Evolutionary conservation across 2,329 filamentous ascomycete species (phyloP), one percentile per base, ranked within the genome.

Genomic region (Stachybotrys chlorohalonatus): DNA sequence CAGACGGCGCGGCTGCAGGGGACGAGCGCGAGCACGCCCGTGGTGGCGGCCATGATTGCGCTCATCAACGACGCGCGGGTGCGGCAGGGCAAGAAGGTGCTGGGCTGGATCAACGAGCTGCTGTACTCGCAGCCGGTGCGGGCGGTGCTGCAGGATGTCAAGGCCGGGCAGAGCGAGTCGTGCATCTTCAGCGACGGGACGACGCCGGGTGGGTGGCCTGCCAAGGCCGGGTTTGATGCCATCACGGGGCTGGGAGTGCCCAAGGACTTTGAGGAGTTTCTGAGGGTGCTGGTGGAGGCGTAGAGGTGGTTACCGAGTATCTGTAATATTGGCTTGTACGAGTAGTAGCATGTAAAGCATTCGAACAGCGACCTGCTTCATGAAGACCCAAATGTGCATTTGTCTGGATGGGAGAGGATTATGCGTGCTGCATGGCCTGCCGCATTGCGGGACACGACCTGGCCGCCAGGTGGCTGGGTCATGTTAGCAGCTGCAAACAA

Each of bases 1-100:
- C 52, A 54, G 13, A 55, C 63, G 6, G 46, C 53, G 0, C 56
- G 58, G 2, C 64, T 75, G 2, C 60, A 68, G 50, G 77, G 77
- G 11, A 80, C 77, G 11, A 78, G 75, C 53, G 80, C 79, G 1
- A 77, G 77, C 45, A 74, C 80, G 5, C 81, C 81, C 0, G 73
- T 82, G 0, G 66, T 84, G 17, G 80, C 79, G 5, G 69, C 77
- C 30, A 74, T 84, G 64, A 67, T 84, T 51, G 75, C 78, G 4
- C 66, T 81, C 5, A 71, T 82, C 54, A 82, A 83, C 56, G 80
- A 82, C 54, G 75, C 72, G 53, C 67, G 79, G n/a, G 63, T 81
- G 50, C 67, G 74, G 2, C 66, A 64, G 2, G 77, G 77, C 5
- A 80, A 78, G 70, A 62, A 66, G 6, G 66, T 73, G 1, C 64